Conservation (phyloP, 192 early-diverging fungal genomes). For the Pilobolus umbonatus region DNA sequence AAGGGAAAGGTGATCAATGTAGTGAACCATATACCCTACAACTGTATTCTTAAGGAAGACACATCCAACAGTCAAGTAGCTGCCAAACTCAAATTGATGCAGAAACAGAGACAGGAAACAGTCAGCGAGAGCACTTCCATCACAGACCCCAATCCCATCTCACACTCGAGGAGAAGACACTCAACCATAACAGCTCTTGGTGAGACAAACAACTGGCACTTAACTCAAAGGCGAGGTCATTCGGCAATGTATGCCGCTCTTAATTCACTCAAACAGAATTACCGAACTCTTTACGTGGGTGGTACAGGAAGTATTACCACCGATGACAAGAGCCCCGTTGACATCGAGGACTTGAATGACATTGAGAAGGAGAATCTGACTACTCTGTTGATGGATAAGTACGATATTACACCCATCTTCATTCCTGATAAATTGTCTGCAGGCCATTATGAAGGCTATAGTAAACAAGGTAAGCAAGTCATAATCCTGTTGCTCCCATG, state of each 20-base stretch:
- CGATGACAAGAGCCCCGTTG: conserved; percentile 50
- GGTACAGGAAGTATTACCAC: conserved; percentile 63
- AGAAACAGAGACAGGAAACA: conserved; percentile 1
- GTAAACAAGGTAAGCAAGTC: conserved; percentile 70
- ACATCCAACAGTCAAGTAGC: neutral
- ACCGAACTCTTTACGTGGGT: conserved; percentile 69
- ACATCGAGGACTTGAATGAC: conserved; percentile 45
- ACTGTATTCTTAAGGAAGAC: conserved; percentile 3
- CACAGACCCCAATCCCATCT: conserved; percentile 23
- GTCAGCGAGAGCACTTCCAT: neutral
- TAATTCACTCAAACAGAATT: conserved; percentile 52
- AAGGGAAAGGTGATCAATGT: conserved; percentile 43
- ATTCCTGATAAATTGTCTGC: conserved; percentile 63
- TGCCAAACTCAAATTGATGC: neutral
- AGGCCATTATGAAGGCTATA: conserved; percentile 96
- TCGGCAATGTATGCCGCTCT: conserved; percentile 89
- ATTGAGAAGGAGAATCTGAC: conserved; percentile 50
- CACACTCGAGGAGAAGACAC: conserved; percentile 16
- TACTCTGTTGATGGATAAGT: conserved; percentile 45
- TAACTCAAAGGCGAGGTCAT: conserved; percentile 63
- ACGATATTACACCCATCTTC: conserved; percentile 73
- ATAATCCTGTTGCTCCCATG: neutral
- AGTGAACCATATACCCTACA: conserved; percentile 47
- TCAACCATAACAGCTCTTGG: conserved; percentile 14
- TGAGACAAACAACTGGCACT: conserved; percentile 19